Evolutionary conservation across 2,329 filamentous ascomycete genomes (phyloP), one percentile per base, ranked within the genome.

Genomic region (Ophiosphaerella korrae): DNA sequence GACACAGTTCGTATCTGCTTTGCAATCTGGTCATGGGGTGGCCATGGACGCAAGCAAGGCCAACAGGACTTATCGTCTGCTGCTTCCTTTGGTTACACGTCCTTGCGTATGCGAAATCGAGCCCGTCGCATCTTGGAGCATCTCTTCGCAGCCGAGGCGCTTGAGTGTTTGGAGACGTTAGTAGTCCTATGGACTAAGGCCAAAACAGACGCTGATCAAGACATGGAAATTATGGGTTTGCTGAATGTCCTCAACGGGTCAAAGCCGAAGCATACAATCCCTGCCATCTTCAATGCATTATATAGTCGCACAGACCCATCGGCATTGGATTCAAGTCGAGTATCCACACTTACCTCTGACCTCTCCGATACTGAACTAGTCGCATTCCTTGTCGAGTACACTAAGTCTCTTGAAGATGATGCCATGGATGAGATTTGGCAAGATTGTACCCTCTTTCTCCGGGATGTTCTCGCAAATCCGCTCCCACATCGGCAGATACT

Each of bases 371-470:
- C 85, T 0, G 92, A 97, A 65, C 79, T 99, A 9, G 90, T 93
- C 7, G 84, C 88, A 7, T 99, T 99, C 71, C 75, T 97, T 38
- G 89, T 96, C 7, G 89, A 94, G 55, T 99, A 99, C 72, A 88
- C 92, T 0, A 84, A 84, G 26, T 94, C 92, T 0, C 80, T 97
- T 11, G 94, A 99, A 67, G 94, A 99, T 65, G 94, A 99, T 77
- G 89, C 94, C 13, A 93, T 97, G 83, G 94, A 99, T 65, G 94
- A 99, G 74, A 96, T 99, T 42, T 99, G 94, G 94, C 82, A 87
- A 35, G 93, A 99, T 70, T 99, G 93, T 71, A 91, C 92, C 65
- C 84, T 88, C 0, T 99, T 99, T 72, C 74, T 97, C 53, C 88
- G 87, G 57, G 95, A 99, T 69, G 83, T 99, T 24, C 80, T 99